Percentiles rank a stretch among this genome's conserved stretches.
phyloP scores from a whole-genome alignment of 805 yeast species.

The Monosporozyma yasuniensis region DNA sequence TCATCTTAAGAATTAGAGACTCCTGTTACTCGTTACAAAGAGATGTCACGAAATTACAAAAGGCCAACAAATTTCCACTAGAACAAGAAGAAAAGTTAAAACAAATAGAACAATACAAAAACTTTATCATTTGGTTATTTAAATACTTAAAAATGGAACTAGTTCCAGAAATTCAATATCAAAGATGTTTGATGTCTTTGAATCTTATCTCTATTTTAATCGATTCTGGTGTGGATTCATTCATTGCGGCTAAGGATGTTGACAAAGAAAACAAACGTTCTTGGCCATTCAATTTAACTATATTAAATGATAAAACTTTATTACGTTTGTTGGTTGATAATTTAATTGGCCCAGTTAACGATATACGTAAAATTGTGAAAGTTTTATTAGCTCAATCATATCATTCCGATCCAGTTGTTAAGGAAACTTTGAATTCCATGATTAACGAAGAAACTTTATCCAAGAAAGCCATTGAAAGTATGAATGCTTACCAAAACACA shows the following conservation, averaged over 20 bases:
- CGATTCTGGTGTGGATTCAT: conserved; percentile 47
- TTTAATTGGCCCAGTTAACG: conserved; percentile 65
- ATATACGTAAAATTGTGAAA: conserved; percentile 50
- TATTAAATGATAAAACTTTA: conserved; percentile 34
- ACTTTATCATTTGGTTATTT: conserved; percentile 37
- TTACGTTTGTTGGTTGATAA: conserved; percentile 49
- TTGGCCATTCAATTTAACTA: conserved; percentile 40
- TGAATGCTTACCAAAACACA: conserved; percentile 47
- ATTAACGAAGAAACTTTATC: conserved; percentile 11
- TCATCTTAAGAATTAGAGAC: conserved; percentile 58
- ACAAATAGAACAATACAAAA: conserved; percentile 28
- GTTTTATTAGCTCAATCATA: conserved; percentile 35
- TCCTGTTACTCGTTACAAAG: conserved; percentile 52
- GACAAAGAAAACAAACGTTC: conserved; percentile 39
- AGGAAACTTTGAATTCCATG: not conserved
- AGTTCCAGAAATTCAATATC: conserved; percentile 51
- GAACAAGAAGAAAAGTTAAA: conserved; percentile 30
- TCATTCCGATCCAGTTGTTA: conserved; percentile 5
- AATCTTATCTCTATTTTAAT: conserved; percentile 39
- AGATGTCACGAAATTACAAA: conserved; percentile 37
- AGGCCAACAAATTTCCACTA: conserved; percentile 30
- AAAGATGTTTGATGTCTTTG: conserved; percentile 41
- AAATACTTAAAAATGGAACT: conserved; percentile 32
- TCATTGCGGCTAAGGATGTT: conserved; percentile 30
- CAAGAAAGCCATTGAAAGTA: conserved; percentile 29